Evolutionary conservation across 176 grass and related monocot species (phyloP).

Genomic region (Areca catechu): DNA sequence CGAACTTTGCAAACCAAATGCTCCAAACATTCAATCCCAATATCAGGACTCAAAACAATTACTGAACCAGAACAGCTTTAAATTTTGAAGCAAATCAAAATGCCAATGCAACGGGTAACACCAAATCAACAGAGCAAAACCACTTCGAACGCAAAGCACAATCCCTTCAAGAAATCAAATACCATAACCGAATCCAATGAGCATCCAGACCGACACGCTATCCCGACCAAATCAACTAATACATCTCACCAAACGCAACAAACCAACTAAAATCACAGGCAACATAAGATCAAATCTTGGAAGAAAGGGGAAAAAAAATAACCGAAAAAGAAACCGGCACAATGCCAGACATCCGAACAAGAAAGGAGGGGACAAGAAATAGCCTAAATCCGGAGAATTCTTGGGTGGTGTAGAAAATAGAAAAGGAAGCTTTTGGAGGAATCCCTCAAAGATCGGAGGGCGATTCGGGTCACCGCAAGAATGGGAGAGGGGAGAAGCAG

Average conservation of each 20-base stretch:
- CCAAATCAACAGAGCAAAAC: too few relatives aligned
- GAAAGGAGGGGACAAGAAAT: background rate
- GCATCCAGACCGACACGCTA: background rate
- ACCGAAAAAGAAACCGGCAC: background rate
- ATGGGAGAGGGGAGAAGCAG: background rate
- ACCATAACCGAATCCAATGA: background rate
- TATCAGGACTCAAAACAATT: too few relatives aligned
- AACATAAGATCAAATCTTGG: background rate
- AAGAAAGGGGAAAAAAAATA: conserved; percentile 4
- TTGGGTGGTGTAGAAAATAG: background rate
- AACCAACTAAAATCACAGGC: conserved; percentile 4
- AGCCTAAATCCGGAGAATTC: background rate
- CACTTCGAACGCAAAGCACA: too few relatives aligned
- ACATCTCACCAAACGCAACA: conserved; percentile 5
- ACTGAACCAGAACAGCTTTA: too few relatives aligned
- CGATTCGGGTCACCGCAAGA: conserved; percentile 17
- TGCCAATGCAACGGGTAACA: too few relatives aligned
- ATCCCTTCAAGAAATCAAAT: background rate
- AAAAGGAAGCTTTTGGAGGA: conserved; percentile 2
- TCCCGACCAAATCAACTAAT: background rate
- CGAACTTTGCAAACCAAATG: too few relatives aligned
- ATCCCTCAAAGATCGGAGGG: conserved; percentile 15
- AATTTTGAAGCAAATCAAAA: too few relatives aligned
- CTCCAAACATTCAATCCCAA: too few relatives aligned
- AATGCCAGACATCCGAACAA: conserved; percentile 8